Base-by-base conservation (phyloP, 768 basidiomycete genomes). In the Leccinum sublutescens region DNA sequence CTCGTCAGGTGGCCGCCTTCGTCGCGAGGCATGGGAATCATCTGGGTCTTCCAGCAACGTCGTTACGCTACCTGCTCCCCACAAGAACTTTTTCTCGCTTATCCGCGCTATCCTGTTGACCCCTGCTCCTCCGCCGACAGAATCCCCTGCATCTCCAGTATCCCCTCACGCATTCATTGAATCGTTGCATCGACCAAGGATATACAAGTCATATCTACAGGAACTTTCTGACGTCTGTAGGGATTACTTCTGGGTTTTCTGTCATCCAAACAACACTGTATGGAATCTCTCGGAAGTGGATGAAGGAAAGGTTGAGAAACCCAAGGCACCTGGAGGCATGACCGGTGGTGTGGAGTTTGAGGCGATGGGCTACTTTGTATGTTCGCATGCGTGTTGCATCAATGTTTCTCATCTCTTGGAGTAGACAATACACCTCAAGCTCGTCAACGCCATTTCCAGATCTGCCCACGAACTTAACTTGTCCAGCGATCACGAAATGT, bases 341-440 rank as follows among this genome's bases (percentile, higher is more conserved):
- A 98, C 97, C 0, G 97, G 96, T 6, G 97, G 97, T 5, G 97
- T 99, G 12, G 97, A 99, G 69, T 95, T 88, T 69, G 97, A 99
- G 76, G 96, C 96, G 4, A 96, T 98, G 87, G 82, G 83, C 15
- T 98, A 98, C 74, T 85, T 95, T 67, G 96, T 98, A 66, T 64
- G 91, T 78, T 47, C n/a, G 55, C 4, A 23, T 34, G 15, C 29
- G 19, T 58, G 29, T 45, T 56, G 33, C 45, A 38, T 45, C 38
- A 40, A 48, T 19, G 54, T 27, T 47, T 8, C 64, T 69, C 67
- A 65, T 49, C 7, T 2, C 23, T 38, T 27, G 21, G 27, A 34
- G 5, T 63, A 98, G 95, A 94, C 93, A 2, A 86, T 81, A 3
- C 96, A 98, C 74, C 79, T 99, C 63, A 89, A 83, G 64, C 82